Base-by-base conservation (phyloP, 1,284 basidiomycete genomes). In the Ustilago hordei region DNA sequence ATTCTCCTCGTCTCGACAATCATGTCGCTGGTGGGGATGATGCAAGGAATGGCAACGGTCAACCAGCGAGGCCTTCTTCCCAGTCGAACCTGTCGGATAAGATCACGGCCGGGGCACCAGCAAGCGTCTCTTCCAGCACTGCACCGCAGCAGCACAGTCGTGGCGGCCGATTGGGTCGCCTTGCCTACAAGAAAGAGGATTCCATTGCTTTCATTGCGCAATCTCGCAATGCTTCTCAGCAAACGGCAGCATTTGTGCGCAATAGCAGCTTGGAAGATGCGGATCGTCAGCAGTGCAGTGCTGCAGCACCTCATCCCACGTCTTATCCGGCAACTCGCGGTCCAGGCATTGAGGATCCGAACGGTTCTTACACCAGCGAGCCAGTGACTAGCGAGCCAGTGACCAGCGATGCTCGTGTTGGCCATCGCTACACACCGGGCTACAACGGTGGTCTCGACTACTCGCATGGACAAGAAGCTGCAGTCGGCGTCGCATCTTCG, bases 141-240 rank as follows among this genome's bases (percentile, higher is more conserved):
- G 60, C 57, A 3, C 56, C 66, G 3, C 48, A 52, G 17, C 60
- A 63, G 34, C 34, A 28, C 23, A 28, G 60, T 23, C 69, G 77
- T 2, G 69, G 60, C 11, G 77, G 77, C 32, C 55, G 73, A 6
- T 63, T 79, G 1, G 69, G 77, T 23, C 69, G 74, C 6, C 66
- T 79, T 28, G 65, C 74, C 5, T 79, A 79, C 66, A 79, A 73
- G 45, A 79, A 79, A 62, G 70, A 64, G 17, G 77, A 79, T n/a
- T 66, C 70, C 0, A 69, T 73, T 15, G 63, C 75, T 8, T 69
- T 69, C 57, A 63, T 69, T 45, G 63, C 69, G 11, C 69, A 72
- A 41, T 61, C 72, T 47, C 66, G 66, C 39, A 75, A 64, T 31
- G 71, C 65, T 5, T 68, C 59, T 2, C 66, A 65, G 9, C 66